Evolutionary conservation across 345 rosid species (phyloP).

Genomic region (Passiflora organensis): DNA sequence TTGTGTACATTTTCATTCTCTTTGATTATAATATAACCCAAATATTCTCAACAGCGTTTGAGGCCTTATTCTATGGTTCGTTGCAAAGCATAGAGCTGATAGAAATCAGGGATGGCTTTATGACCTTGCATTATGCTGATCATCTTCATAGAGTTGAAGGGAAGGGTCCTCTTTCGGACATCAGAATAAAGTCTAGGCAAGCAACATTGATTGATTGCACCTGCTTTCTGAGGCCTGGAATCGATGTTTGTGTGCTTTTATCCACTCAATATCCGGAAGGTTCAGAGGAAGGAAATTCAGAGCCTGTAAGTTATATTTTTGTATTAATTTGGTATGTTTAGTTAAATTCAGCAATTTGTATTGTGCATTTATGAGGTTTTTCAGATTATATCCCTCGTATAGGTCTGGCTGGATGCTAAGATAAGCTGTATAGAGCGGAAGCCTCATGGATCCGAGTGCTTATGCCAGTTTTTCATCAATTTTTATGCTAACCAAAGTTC

Average conservation of each 20-base stretch:
- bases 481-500: slow-evolving; percentile 49
- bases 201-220: slow-evolving; percentile 61
- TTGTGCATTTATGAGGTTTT: background rate
- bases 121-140: slow-evolving; percentile 41
- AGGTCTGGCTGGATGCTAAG: slow-evolving; percentile 82
- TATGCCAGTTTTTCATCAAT: slow-evolving; percentile 56
- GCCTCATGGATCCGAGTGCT: slow-evolving; percentile 59
- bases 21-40: background rate
- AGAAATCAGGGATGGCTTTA: slow-evolving; percentile 45
- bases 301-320: slow-evolving; percentile 31
- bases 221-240: slow-evolving; percentile 65
- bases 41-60: slow-evolving; percentile 58
- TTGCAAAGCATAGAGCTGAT: slow-evolving; percentile 58
- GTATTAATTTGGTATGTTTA: background rate
- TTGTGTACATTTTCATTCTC: background rate
- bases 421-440: slow-evolving; percentile 70
- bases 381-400: slow-evolving; percentile 13
- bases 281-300: slow-evolving; percentile 30
- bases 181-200: slow-evolving; percentile 66
- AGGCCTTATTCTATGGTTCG: slow-evolving; percentile 47
- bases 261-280: slow-evolving; percentile 10
- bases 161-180: slow-evolving; percentile 43
- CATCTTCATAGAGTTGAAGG: slow-evolving; percentile 21
- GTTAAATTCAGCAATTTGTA: background rate
- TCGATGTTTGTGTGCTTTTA: slow-evolving; percentile 68